Percentiles rank a stretch among this genome's conserved stretches.
Evolutionary conservation across 306 rosid genomes (phyloP).

Genomic region (Quercus rubra): DNA sequence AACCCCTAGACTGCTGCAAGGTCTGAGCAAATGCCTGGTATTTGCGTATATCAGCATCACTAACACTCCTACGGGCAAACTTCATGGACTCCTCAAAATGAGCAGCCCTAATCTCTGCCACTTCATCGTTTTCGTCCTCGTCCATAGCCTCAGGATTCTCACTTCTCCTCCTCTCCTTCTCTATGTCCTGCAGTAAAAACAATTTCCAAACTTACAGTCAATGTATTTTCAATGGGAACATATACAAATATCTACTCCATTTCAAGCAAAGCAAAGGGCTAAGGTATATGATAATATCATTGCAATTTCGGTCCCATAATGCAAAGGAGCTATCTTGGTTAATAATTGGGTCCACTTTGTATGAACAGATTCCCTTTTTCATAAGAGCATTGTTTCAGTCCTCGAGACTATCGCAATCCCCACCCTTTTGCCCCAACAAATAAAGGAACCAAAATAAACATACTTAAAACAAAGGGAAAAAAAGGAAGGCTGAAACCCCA

Average conservation of each 20-base stretch:
- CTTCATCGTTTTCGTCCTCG: conserved; percentile 45
- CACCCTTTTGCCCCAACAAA: not conserved
- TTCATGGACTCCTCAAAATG: conserved; percentile 65
- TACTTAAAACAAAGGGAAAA: not conserved
- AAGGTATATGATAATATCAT: not conserved
- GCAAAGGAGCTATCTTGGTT: not conserved
- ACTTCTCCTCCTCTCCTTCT: conserved; percentile 39
- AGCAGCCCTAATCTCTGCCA: conserved; percentile 48
- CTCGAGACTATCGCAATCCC: not conserved
- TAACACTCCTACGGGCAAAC: conserved; percentile 56
- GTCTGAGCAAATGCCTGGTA: conserved; percentile 65
- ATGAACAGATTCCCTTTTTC: not conserved
- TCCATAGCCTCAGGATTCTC: conserved; percentile 62
- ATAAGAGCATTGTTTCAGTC: too few relatives aligned
- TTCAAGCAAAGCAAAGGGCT: not conserved
- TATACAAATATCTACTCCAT: not conserved
- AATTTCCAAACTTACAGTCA: not conserved
- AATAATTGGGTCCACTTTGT: not conserved
- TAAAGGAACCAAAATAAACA: not conserved
- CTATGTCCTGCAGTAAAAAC: conserved; percentile 39
- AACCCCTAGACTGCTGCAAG: conserved; percentile 54
- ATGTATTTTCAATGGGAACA: not conserved
- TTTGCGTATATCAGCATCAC: conserved; percentile 56
- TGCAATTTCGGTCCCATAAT: not conserved
- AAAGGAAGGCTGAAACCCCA: not conserved